Conservation (phyloP, 192 early-diverging fungal species). For the Entomortierella chlamydospora region DNA sequence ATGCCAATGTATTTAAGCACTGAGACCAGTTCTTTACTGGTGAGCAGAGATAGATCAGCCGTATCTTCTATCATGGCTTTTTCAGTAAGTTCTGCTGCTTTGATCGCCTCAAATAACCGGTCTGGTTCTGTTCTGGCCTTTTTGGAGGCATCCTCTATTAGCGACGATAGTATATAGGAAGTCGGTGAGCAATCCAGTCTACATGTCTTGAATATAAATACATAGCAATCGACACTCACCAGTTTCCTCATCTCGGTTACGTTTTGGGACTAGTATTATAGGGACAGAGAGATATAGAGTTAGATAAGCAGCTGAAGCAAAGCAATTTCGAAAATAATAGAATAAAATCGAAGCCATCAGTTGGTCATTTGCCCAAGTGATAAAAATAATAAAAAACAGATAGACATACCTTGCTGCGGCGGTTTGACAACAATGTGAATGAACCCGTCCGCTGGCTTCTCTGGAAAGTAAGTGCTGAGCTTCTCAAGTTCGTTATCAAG, state of each 20-base stretch:
- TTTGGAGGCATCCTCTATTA: conserved; percentile 1
- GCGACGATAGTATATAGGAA: not conserved
- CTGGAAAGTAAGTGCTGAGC: conserved; percentile 1
- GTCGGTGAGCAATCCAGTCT: not conserved
- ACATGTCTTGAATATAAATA: not conserved
- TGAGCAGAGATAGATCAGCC: not conserved
- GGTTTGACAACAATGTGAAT: not conserved
- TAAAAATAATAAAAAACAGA: too few relatives aligned
- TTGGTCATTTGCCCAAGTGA: too few relatives aligned
- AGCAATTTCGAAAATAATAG: too few relatives aligned
- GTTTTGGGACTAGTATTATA: too few relatives aligned
- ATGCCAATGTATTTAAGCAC: not conserved
- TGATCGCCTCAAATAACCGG: not conserved
- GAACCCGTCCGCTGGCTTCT: not conserved
- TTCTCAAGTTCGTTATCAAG: not conserved
- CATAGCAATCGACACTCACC: not conserved
- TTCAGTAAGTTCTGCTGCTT: not conserved
- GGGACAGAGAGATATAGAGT: too few relatives aligned
- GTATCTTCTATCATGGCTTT: not conserved
- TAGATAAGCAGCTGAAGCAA: too few relatives aligned
- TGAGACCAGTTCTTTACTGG: not conserved
- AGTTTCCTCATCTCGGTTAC: not conserved
- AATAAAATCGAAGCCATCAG: too few relatives aligned
- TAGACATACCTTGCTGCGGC: conserved; percentile 2
- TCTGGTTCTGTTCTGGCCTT: not conserved